A percentile compares a stretch with the other conserved stretches of the same genome.
phyloP scores from a whole-genome alignment of 495 filamentous ascomycete genomes.

The Penicillium cataractarum region DNA sequence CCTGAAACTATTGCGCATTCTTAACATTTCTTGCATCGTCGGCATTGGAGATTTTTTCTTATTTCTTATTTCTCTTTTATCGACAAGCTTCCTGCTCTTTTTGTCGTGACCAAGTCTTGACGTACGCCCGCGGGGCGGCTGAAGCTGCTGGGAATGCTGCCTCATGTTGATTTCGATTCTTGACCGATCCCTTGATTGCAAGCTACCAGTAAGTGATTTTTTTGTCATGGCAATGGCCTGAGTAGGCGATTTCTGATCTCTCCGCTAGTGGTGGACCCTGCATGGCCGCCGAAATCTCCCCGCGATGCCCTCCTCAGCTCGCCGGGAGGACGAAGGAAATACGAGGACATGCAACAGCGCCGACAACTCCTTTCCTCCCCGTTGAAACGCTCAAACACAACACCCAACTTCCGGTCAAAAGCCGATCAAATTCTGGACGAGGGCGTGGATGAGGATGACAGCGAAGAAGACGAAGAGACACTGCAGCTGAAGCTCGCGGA shows the following conservation, averaged over 20 bases:
- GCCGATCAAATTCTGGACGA: conserved; percentile 39
- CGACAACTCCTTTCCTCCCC: conserved; percentile 69
- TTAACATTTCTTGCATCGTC: background rate
- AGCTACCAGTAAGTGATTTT: conserved; percentile 9
- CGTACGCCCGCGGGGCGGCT: conserved; percentile 24
- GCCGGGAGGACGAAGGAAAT: conserved; percentile 73
- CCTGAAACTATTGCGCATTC: conserved; percentile 3
- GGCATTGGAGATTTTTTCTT: background rate
- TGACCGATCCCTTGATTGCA: conserved; percentile 4
- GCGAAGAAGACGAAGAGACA: conserved; percentile 85
- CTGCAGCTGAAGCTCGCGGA: conserved; percentile 79
- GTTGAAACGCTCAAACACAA: conserved; percentile 51
- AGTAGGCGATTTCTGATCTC: conserved; percentile 1
- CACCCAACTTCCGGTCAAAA: conserved; percentile 42
- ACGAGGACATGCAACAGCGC: conserved; percentile 65
- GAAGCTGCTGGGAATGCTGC: conserved; percentile 26
- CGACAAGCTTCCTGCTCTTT: background rate
- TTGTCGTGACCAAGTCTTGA: background rate
- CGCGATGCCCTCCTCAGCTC: conserved; percentile 82
- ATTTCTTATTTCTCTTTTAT: background rate
- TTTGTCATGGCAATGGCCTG: background rate
- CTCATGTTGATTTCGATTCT: conserved; percentile 12
- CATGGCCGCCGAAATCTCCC: conserved; percentile 88
- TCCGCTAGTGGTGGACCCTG: conserved; percentile 50
- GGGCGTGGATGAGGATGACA: conserved; percentile 43